Evolutionary conservation across 1,139 yeast species (phyloP).

Genomic region (Arxiozyma heterogenica): DNA sequence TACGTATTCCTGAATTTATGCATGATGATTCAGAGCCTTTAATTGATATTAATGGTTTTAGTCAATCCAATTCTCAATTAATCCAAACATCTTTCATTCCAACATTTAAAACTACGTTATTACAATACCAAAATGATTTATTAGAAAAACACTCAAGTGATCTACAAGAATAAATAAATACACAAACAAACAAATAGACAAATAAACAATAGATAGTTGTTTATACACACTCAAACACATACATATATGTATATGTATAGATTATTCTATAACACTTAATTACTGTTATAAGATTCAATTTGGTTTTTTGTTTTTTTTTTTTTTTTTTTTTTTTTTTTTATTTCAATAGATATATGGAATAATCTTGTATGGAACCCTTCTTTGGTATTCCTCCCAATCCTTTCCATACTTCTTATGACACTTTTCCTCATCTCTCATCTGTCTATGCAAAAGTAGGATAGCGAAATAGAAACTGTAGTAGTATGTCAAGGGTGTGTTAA

Average conservation of each 20-base stretch:
- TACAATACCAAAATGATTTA: constrained; percentile 53
- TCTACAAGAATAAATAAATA: constrained; percentile 37
- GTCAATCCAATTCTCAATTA: constrained; percentile 31
- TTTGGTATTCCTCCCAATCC: constrained; percentile 76
- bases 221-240: background rate
- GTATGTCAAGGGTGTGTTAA: constrained; percentile 72
- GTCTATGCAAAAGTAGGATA: constrained; percentile 74
- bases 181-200: too few relatives aligned
- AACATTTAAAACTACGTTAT: constrained; percentile 38
- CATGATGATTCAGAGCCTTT: constrained; percentile 66
- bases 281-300: too few relatives aligned
- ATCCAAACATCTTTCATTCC: constrained; percentile 46
- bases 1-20: constrained; percentile 55
- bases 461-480: constrained; percentile 82
- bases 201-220: background rate
- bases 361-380: constrained; percentile 75
- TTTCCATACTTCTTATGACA: constrained; percentile 79
- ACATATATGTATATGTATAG: constrained; percentile 4
- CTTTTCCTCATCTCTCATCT: constrained; percentile 82
- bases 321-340: too few relatives aligned
- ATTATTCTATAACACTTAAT: constrained; percentile 37
- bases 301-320: too few relatives aligned
- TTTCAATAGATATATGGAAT: constrained; percentile 74
- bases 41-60: constrained; percentile 40
- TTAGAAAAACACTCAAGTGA: constrained; percentile 52